Conservation (phyloP, 352 stramenopile species). For the Pythium biforme region DNA sequence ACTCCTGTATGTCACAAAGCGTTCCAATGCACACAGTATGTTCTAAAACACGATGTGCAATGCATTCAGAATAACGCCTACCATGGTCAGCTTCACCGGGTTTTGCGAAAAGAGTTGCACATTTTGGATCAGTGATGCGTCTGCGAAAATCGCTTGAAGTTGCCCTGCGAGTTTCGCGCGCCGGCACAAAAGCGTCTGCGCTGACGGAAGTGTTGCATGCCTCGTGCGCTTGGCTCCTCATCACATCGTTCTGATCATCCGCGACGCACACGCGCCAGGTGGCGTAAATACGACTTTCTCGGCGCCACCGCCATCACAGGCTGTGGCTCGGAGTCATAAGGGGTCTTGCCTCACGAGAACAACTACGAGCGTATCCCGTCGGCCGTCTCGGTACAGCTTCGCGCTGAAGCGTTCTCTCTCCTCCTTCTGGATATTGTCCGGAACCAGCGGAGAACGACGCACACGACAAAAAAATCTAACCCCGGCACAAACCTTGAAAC, state of each 20-base stretch:
- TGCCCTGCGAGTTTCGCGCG: background rate
- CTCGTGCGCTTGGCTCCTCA: background rate
- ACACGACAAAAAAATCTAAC: background rate
- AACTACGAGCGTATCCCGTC: background rate
- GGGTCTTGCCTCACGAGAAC: background rate
- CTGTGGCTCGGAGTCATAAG: background rate
- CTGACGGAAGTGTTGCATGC: background rate
- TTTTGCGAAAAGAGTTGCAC: no score
- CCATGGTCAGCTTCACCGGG: no score
- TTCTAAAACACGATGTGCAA: no score
- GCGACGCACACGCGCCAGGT: background rate
- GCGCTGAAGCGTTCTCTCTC: background rate
- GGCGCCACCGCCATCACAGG: background rate
- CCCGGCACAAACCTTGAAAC: constrained; percentile 1
- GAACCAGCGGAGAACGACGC: background rate
- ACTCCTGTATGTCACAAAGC: no score
- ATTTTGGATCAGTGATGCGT: no score
- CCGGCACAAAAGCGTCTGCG: constrained; percentile 1
- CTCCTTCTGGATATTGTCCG: background rate
- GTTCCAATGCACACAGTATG: no score
- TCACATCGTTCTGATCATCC: background rate
- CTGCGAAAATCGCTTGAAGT: constrained; percentile 5
- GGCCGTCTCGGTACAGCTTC: background rate
- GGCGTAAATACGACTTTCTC: background rate
- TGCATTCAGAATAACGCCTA: no score